Conservation (phyloP, 345 rosid species). For the Salix brachista region DNA sequence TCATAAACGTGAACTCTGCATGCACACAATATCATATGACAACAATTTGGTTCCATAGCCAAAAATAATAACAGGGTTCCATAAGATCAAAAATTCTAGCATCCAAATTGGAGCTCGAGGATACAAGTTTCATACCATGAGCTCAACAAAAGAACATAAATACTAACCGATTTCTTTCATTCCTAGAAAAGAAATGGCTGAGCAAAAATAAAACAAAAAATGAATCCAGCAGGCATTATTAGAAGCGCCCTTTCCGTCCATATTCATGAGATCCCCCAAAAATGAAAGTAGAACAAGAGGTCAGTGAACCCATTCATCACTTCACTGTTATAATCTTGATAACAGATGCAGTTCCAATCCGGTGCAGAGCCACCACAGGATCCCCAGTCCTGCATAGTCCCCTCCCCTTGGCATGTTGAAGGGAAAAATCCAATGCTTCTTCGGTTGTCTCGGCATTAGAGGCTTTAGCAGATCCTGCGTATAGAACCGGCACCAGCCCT, state of each 20-base stretch:
- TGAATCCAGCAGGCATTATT: not conserved
- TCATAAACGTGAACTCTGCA: not conserved
- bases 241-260: not conserved
- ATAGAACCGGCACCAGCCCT: slow-evolving; percentile 75
- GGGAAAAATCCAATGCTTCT: slow-evolving; percentile 80
- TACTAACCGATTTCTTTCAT: not conserved
- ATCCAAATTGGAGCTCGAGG: not conserved
- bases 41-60: not conserved
- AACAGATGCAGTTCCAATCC: slow-evolving; percentile 79
- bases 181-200: not conserved
- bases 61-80: not conserved
- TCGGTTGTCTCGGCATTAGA: slow-evolving; percentile 86
- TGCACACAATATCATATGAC: not conserved
- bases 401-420: slow-evolving; percentile 58
- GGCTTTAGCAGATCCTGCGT: slow-evolving; percentile 88
- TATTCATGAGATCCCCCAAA: not conserved
- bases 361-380: slow-evolving; percentile 85
- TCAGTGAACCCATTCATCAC: slow-evolving; percentile 6
- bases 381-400: slow-evolving; percentile 77
- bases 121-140: not conserved
- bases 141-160: not conserved
- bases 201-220: not conserved
- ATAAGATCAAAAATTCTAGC: not conserved
- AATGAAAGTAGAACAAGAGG: not conserved
- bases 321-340: slow-evolving; percentile 89